These are phyloP conservation scores for Fusarium annulatum DNA, from an alignment of 2,329 filamentous ascomycete species.

Conservation along the genomic window DNA sequence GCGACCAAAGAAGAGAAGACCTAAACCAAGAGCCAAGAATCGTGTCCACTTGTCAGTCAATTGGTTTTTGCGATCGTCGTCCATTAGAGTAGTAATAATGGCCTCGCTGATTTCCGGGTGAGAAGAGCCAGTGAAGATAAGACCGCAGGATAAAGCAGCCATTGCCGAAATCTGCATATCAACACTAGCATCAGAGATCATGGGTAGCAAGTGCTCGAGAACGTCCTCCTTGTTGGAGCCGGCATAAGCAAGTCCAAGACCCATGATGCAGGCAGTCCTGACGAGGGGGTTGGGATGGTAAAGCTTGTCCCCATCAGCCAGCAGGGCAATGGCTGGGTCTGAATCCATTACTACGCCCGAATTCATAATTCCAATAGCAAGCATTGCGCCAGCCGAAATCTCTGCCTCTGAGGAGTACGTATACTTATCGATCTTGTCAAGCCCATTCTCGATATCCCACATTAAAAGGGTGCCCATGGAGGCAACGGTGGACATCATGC, in stretches of 20 bases:
- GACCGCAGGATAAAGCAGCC: constrained; percentile 89
- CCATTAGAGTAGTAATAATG: constrained; percentile 91
- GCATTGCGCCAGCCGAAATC: constrained; percentile 90
- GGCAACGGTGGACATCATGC: constrained; percentile 95
- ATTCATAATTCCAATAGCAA: constrained; percentile 96
- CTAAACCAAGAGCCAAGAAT: constrained; percentile 93
- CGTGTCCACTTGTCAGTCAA: constrained; percentile 98
- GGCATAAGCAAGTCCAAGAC: constrained; percentile 92
- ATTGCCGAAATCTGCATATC: constrained; percentile 98
- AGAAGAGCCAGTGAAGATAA: constrained; percentile 93
- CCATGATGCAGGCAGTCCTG: constrained; percentile 91
- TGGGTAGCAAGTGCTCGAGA: constrained; percentile 85
- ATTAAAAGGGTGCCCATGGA: constrained; percentile 91
- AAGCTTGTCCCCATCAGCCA: constrained; percentile 83
- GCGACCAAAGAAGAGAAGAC: constrained; percentile 92
- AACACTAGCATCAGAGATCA: constrained; percentile 83
- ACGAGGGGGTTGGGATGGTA: constrained; percentile 81
- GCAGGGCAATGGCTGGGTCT: constrained; percentile 88
- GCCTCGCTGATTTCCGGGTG: constrained; percentile 92
- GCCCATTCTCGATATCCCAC: constrained; percentile 91
- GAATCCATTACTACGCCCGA: constrained; percentile 90
- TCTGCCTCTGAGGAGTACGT: constrained; percentile 83
- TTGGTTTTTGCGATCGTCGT: constrained; percentile 90
- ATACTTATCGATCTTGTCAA: constrained; percentile 95
- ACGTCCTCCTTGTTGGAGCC: constrained; percentile 92